A percentile compares a stretch with the other conserved stretches of the same genome.
phyloP scores from a whole-genome alignment of 2,329 filamentous ascomycete species.

The Cordyceps cateniannulata region DNA sequence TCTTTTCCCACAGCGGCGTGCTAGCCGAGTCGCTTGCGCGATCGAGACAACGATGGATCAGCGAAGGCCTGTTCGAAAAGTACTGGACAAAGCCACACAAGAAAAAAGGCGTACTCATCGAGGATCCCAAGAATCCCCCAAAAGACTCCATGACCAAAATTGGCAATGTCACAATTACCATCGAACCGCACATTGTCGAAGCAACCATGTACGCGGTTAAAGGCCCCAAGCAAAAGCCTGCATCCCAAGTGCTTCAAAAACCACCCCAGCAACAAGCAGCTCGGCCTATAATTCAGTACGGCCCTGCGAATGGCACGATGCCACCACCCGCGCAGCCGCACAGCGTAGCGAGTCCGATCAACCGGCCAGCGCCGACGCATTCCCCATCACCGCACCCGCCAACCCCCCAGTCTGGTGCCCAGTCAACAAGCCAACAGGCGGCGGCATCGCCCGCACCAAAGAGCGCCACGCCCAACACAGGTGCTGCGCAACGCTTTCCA shows the following conservation, averaged over 20 bases:
- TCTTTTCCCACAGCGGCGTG: constrained; percentile 52
- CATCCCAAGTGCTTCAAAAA: constrained; percentile 24
- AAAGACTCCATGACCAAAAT: constrained; percentile 68
- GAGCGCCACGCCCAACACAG: not conserved
- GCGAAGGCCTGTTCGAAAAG: constrained; percentile 66
- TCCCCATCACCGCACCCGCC: constrained; percentile 2
- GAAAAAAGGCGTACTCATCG: constrained; percentile 57
- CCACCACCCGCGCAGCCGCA: constrained; percentile 40
- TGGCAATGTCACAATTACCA: constrained; percentile 65
- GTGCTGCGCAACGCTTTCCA: not conserved
- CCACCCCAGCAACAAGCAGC: constrained; percentile 8
- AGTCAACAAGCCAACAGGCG: not conserved
- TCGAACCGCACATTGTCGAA: constrained; percentile 76
- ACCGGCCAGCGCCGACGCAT: not conserved
- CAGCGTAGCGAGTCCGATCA: constrained; percentile 10
- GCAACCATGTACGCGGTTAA: constrained; percentile 68
- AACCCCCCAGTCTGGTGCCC: not conserved
- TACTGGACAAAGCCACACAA: constrained; percentile 71
- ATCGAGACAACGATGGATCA: constrained; percentile 68
- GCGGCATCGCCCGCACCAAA: not conserved
- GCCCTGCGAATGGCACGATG: constrained; percentile 57
- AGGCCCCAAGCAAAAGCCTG: constrained; percentile 44
- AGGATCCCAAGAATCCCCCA: constrained; percentile 59
- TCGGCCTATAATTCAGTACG: constrained; percentile 58
- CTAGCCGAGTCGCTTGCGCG: constrained; percentile 65